Conservation (phyloP, 2,329 filamentous ascomycete genomes). For the Dactylella cylindrospora region DNA sequence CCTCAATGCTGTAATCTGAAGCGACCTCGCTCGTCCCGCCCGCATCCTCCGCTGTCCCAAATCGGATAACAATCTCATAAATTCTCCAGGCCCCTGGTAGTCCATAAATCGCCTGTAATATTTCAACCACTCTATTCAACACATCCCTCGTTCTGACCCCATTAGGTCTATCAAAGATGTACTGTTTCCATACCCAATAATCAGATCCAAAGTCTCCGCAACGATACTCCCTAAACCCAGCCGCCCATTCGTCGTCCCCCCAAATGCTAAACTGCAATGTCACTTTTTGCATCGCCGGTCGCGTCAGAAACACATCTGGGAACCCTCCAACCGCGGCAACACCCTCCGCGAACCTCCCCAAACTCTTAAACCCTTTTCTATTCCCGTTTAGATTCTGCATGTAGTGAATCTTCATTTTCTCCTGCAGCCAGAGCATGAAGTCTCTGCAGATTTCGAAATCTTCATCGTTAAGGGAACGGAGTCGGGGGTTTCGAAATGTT, state of each 20-base stretch:
- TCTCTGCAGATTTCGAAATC: not conserved
- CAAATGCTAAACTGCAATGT: not conserved
- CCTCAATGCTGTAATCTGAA: not conserved
- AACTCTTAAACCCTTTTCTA: too few species aligned
- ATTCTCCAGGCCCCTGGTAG: not conserved
- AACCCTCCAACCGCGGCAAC: too few species aligned
- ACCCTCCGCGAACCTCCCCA: too few species aligned
- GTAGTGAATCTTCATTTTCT: not conserved
- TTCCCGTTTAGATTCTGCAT: too few species aligned
- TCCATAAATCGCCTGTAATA: not conserved
- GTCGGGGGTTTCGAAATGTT: conserved; percentile 8
- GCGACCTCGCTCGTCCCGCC: not conserved
- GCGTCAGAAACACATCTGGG: not conserved
- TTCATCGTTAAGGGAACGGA: not conserved
- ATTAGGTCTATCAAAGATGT: too few species aligned
- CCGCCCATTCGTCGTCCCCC: not conserved
- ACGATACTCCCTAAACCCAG: not conserved
- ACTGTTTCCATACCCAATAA: not conserved
- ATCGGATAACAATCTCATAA: not conserved
- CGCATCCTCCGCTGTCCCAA: not conserved
- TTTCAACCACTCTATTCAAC: not conserved
- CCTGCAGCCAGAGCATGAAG: not conserved
- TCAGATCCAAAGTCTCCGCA: too few species aligned
- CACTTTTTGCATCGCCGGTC: not conserved
- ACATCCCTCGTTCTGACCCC: not conserved